Base-by-base conservation (phyloP, 495 filamentous ascomycete genomes). In the Xeromyces bisporus region DNA sequence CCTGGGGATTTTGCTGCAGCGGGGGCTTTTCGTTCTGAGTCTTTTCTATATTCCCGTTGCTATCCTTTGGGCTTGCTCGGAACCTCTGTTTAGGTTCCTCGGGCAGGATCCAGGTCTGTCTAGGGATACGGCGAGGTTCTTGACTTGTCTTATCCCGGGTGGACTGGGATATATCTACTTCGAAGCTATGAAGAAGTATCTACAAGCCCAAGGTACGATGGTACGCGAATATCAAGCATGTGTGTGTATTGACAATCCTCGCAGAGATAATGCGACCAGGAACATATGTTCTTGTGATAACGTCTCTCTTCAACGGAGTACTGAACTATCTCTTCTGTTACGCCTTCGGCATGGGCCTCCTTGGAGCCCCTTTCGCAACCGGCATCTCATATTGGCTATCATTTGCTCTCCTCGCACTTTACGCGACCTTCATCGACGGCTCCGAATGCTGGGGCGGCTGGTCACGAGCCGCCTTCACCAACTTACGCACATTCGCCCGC, bases 131-230 rank as follows among this genome's bases (percentile, higher is more conserved):
- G 75, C 80, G 5, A 64, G 62, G 21, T 93, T 92, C 43, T 57
- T 93, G 6, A 75, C 65, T 8, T 76, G 69, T 33, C 60, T 93
- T 16, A 80, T 86, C 11, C 85, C 85, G 0, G 84, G 85, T 3
- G 85, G 85, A 0, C 42, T 93, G 28, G 85, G 84, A 1, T 93
- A 93, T 50, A 73, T 93, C 26, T 93, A 82, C 49, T 93, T 93
- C 42, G 85, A 93, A 50, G 58, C 71, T 8, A 75, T 83, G 70
- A 93, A 93, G 54, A 93, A 93, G 52, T 93, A 75, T 43, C 56
- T 93, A 9, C 85, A 93, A 50, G 85, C 85, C 2, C 85, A 93
- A 62, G 80, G 77, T 78, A 56, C 15, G 40, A 30, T 6, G 20
- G 20, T 9, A 4, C 9, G 4, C 9, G 5, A 21, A 4, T 4